A percentile compares a stretch with the other conserved stretches of the same genome.
Conservation (phyloP, 495 filamentous ascomycete genomes). For the Astrocystis sublimbata region DNA sequence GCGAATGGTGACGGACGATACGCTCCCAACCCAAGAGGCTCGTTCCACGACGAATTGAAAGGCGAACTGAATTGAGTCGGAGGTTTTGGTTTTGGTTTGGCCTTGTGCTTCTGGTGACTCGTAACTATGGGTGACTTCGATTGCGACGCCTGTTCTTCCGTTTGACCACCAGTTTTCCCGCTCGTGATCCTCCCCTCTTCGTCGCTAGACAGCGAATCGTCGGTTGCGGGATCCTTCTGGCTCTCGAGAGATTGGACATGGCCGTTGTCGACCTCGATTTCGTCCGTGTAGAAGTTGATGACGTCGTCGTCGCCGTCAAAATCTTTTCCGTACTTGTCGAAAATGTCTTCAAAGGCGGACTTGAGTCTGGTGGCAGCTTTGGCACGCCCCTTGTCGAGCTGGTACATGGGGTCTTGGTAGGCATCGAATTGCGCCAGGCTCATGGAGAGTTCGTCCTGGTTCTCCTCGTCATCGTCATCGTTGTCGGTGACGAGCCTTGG, state of each 20-base stretch:
- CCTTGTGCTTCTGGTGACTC: constrained; percentile 2
- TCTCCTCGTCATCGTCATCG: constrained; percentile 40
- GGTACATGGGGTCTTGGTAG: constrained; percentile 49
- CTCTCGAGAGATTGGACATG: constrained; percentile 64
- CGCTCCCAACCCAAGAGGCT: not conserved
- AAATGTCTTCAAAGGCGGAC: constrained; percentile 80
- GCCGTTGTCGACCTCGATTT: constrained; percentile 84
- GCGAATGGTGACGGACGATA: constrained; percentile 15
- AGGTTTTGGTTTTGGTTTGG: too few relatives aligned
- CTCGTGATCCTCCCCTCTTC: constrained; percentile 27
- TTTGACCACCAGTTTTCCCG: constrained; percentile 11
- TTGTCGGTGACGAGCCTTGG: constrained; percentile 46
- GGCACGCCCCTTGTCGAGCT: constrained; percentile 58
- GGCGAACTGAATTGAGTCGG: too few relatives aligned
- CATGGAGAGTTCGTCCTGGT: constrained; percentile 45
- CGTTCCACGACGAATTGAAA: constrained; percentile 5
- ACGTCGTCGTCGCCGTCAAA: constrained; percentile 81
- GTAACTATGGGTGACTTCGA: constrained; percentile 17
- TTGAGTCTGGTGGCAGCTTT: constrained; percentile 69
- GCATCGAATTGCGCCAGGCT: constrained; percentile 44
- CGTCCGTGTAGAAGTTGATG: constrained; percentile 73
- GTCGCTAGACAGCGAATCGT: constrained; percentile 24
- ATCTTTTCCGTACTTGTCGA: constrained; percentile 81
- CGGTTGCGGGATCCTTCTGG: constrained; percentile 43
- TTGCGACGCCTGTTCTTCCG: constrained; percentile 2